Base-by-base conservation (phyloP, 768 basidiomycete species). In the Mycena kentingensis region DNA sequence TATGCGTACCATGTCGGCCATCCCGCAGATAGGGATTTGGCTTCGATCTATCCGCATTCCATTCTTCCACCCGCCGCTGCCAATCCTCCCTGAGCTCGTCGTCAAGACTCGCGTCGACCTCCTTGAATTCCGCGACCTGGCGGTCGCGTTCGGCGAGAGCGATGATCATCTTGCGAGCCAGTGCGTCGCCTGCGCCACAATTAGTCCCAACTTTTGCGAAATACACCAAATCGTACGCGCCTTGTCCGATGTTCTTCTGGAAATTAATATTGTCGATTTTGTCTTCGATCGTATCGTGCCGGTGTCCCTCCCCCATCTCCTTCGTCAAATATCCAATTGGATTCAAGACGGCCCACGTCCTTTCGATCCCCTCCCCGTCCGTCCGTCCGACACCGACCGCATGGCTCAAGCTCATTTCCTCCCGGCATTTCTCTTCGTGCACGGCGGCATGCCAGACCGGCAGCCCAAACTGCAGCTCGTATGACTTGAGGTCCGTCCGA, bases 231-330 rank as follows among this genome's bases (percentile, higher is more conserved):
- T 22, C 27, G 26, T 51, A n/a, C n/a, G n/a, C 44, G 36, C 45
- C 45, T 35, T 46, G 25, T 2, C 32, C 21, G 4, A 56, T n/a
- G 35, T 54, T 53, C 44, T 60, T 60, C 28, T 48, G 19, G 21
- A 25, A 57, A 24, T 57, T 57, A 3, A 21, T 61, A 16, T 59
- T 43, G 29, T 71, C 67, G 8, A 32, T 19, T 24, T 44, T 36
- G 25, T 61, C 48, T 27, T 73, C 66, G 2, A 74, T 25, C 0
- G 63, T 61, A 18, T 69, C 67, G 4, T 60, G 41, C 0, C 60
- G 49, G 1, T 54, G 38, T 0, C 66, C 65, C 0, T 62, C 58
- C 0, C 64, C 64, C 68, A 69, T 73, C 25, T 73, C 68, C 8
- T 61, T 61, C 0, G 67, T 71, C 28, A 62, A 64, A 3, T 50